phyloP scores from a whole-genome alignment of 108 stramenopile genomes.

The Pseudonitzschia pungens region DNA sequence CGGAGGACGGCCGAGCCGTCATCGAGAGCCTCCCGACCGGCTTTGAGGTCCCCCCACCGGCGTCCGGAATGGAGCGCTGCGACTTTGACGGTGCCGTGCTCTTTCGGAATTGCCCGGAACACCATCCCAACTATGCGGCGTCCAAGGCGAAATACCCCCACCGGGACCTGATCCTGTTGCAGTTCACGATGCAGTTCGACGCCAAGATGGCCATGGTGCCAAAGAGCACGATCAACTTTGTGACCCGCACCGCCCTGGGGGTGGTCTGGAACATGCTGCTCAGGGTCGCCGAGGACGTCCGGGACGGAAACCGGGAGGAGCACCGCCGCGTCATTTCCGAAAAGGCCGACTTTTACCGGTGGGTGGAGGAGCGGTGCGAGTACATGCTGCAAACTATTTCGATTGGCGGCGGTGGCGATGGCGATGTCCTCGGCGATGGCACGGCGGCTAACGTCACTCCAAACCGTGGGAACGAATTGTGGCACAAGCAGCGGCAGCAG shows the following conservation, averaged over 20 bases:
- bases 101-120: slow-evolving; percentile 64
- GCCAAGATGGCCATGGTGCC: slow-evolving; percentile 51
- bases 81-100: slow-evolving; percentile 64
- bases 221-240: slow-evolving; percentile 62
- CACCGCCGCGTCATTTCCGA: slow-evolving; percentile 59
- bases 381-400: slow-evolving; percentile 37
- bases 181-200: slow-evolving; percentile 54
- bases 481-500: neutral
- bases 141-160: slow-evolving; percentile 10
- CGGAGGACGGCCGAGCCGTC: neutral
- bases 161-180: slow-evolving; percentile 50
- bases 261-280: slow-evolving; percentile 63
- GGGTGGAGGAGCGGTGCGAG: slow-evolving; percentile 53
- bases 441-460: neutral
- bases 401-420: neutral
- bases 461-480: neutral
- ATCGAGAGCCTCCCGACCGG: slow-evolving; percentile 19
- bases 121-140: slow-evolving; percentile 47
- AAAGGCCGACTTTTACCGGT: slow-evolving; percentile 75
- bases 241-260: slow-evolving; percentile 52
- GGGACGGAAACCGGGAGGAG: slow-evolving; percentile 51
- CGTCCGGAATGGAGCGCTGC: slow-evolving; percentile 40
- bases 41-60: slow-evolving; percentile 32
- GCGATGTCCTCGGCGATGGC: no score
- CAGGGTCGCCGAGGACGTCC: slow-evolving; percentile 68